These are phyloP conservation scores for Cutaneotrichosporon spelunceum DNA, from an alignment of 1,284 basidiomycete genomes.

Conservation along the genomic window DNA sequence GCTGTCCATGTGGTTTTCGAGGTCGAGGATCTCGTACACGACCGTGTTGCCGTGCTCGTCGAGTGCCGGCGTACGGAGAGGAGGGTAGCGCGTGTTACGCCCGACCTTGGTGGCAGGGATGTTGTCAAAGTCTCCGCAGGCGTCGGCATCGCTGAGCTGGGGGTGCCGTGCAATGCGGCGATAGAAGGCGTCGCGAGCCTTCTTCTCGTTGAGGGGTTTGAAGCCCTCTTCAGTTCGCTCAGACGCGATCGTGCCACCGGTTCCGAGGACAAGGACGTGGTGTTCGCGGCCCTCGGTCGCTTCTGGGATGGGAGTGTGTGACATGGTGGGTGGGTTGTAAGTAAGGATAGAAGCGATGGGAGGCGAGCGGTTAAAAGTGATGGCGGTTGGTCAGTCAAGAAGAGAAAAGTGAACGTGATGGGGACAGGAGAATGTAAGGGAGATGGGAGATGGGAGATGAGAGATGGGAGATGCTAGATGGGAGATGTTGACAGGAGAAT, in stretches of 20 bases:
- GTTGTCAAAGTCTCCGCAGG: not conserved
- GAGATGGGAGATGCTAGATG: not conserved
- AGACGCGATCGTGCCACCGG: conserved; percentile 47
- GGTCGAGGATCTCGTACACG: conserved; percentile 46
- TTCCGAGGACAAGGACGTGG: conserved; percentile 42
- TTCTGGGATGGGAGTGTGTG: conserved; percentile 4
- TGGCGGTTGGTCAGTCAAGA: not conserved
- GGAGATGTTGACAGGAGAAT: not conserved
- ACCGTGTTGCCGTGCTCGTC: conserved; percentile 38
- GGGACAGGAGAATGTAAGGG: not conserved
- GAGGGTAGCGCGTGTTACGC: conserved; percentile 38
- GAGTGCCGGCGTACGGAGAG: conserved; percentile 40
- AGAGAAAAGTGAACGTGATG: not conserved
- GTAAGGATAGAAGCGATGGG: not conserved
- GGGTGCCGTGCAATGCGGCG: conserved; percentile 48
- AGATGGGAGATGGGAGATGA: not conserved
- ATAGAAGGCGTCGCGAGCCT: conserved; percentile 40
- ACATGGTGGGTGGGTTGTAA: conserved; percentile 2
- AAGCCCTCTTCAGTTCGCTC: conserved; percentile 43
- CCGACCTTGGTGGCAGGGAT: conserved; percentile 11
- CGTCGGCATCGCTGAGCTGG: conserved; percentile 30
- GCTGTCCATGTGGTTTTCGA: conserved; percentile 48
- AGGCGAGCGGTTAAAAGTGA: not conserved
- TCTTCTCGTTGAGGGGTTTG: conserved; percentile 38
- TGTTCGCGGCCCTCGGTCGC: conserved; percentile 1